phyloP scores from a whole-genome alignment of 2,329 filamentous ascomycete genomes.

The Diaporthe velutina region DNA sequence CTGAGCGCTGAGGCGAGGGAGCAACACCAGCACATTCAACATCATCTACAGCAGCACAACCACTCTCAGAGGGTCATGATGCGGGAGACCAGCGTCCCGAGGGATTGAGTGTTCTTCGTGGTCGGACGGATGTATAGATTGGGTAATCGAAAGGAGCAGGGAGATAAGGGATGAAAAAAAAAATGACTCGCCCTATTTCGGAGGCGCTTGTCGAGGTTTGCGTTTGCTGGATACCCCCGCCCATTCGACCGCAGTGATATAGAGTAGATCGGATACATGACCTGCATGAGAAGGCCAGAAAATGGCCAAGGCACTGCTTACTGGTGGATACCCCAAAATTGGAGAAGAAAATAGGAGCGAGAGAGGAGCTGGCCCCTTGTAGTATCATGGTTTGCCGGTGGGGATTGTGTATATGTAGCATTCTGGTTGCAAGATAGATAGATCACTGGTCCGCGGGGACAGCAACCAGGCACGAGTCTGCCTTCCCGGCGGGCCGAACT shows the following conservation, averaged over 20 bases:
- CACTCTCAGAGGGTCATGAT: constrained; percentile 13
- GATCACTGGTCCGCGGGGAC: not conserved
- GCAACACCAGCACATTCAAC: constrained; percentile 14
- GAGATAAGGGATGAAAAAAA: not conserved
- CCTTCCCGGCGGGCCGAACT: not conserved
- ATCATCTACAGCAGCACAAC: constrained; percentile 15
- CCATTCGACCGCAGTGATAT: not conserved
- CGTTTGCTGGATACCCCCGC: constrained; percentile 13
- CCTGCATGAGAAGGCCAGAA: not conserved
- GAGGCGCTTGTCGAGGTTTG: constrained; percentile 8
- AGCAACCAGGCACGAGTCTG: not conserved
- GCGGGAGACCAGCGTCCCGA: constrained; percentile 3
- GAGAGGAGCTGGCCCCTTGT: not conserved
- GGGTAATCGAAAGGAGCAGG: not conserved
- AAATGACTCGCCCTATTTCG: not conserved
- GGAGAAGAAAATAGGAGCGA: not conserved
- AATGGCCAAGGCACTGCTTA: not conserved
- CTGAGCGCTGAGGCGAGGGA: constrained; percentile 32
- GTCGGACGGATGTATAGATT: not conserved
- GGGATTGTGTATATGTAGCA: not conserved
- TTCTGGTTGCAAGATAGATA: not conserved
- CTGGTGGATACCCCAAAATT: not conserved
- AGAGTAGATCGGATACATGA: constrained; percentile 13
- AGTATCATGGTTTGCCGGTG: not conserved
- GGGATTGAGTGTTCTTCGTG: not conserved